These are phyloP conservation scores for Aureobasidium subglaciale DNA, from an alignment of 2,329 filamentous ascomycete genomes.

Conservation along the genomic window DNA sequence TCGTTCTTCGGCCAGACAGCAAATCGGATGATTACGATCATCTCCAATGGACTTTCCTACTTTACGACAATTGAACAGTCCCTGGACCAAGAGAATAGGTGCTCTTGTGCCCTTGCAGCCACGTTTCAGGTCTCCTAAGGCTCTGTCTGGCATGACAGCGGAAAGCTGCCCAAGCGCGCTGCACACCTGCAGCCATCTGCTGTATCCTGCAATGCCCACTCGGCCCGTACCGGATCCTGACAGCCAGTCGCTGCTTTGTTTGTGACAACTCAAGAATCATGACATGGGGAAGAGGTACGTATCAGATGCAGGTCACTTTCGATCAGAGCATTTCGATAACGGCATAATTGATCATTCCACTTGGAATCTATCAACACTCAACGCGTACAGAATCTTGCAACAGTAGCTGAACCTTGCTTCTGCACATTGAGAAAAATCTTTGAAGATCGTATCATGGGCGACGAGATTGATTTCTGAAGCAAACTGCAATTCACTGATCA, in stretches of 20 bases:
- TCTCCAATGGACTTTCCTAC: background rate
- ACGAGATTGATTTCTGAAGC: background rate
- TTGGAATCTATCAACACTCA: background rate
- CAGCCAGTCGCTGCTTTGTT: constrained; percentile 13
- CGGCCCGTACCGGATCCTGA: constrained; percentile 10
- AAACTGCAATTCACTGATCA: background rate
- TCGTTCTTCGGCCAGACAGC: background rate
- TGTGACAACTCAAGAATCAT: constrained; percentile 15
- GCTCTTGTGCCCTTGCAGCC: constrained; percentile 13
- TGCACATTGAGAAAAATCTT: background rate
- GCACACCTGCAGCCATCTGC: constrained; percentile 12
- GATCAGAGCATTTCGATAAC: background rate
- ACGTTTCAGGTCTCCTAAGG: constrained; percentile 14
- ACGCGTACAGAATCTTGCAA: too few relatives aligned
- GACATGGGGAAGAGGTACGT: constrained; percentile 9
- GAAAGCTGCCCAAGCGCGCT: constrained; percentile 12
- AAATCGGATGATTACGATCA: background rate
- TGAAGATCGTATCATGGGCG: background rate
- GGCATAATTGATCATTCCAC: background rate
- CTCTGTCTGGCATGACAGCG: constrained; percentile 12
- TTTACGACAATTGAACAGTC: constrained; percentile 1
- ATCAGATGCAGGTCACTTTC: constrained; percentile 8
- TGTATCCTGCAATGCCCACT: constrained; percentile 13
- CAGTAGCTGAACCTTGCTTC: background rate
- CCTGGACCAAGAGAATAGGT: constrained; percentile 3